These are phyloP conservation scores for Fonsecaea multimorphosa DNA, from an alignment of 2,329 filamentous ascomycete genomes.

Conservation along the genomic window DNA sequence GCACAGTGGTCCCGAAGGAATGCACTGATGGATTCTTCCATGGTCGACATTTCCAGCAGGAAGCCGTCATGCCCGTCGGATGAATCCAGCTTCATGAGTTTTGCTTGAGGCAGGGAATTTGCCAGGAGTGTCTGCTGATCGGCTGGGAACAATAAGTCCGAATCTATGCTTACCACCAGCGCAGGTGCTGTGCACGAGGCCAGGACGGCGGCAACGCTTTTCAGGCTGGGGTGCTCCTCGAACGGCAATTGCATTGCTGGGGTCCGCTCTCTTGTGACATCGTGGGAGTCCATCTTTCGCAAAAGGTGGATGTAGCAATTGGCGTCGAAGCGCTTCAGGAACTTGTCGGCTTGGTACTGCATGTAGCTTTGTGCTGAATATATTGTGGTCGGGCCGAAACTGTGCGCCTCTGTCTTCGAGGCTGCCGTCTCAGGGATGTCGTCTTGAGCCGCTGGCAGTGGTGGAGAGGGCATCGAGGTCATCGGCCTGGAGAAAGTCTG, in stretches of 20 bases:
- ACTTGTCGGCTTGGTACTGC: slow-evolving; percentile 93
- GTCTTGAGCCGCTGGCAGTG: slow-evolving; percentile 4
- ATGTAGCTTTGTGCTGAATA: slow-evolving; percentile 98
- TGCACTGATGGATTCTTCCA: slow-evolving; percentile 2
- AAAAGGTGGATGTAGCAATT: slow-evolving; percentile 99
- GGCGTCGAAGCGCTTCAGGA: slow-evolving; percentile 94
- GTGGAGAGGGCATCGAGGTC: slow-evolving; percentile 31
- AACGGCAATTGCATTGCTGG: slow-evolving; percentile 55
- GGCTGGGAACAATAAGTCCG: slow-evolving; percentile 93
- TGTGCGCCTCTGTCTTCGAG: not conserved
- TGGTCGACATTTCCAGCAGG: slow-evolving; percentile 73
- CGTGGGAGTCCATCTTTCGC: slow-evolving; percentile 94
- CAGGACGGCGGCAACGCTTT: slow-evolving; percentile 75
- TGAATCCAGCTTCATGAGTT: slow-evolving; percentile 84
- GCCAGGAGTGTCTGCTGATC: slow-evolving; percentile 94
- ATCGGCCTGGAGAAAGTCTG: slow-evolving; percentile 3
- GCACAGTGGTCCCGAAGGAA: slow-evolving; percentile 7
- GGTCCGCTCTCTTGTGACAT: slow-evolving; percentile 80
- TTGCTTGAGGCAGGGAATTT: slow-evolving; percentile 75
- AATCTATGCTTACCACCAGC: slow-evolving; percentile 90
- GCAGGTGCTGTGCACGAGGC: slow-evolving; percentile 72
- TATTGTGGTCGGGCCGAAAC: slow-evolving; percentile 35
- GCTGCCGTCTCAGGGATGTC: slow-evolving; percentile 17
- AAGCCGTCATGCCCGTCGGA: slow-evolving; percentile 97
- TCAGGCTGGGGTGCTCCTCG: slow-evolving; percentile 39